Evolutionary conservation across 352 stramenopile genomes (phyloP), one percentile per base, ranked within the genome.

Genomic region (Phytophthora multivora): DNA sequence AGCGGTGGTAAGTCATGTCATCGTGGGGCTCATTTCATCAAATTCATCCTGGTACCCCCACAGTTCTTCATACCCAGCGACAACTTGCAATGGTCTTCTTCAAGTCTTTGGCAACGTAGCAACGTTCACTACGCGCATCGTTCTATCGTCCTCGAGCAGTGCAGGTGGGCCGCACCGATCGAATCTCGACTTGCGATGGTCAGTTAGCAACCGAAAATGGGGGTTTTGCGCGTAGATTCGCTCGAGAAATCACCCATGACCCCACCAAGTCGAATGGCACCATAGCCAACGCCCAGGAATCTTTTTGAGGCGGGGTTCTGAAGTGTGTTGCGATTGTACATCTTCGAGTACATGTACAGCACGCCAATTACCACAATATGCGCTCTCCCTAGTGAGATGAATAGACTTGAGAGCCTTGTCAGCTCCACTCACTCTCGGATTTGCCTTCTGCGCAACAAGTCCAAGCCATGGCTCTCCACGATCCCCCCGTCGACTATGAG

Each of bases 391-490:
- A 33, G 28, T 33, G 28, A 33, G 28, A 33, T 9, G 28, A 33
- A 33, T 33, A 33, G 28, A 33, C 28, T 33, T 9, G 28, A 13
- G 3, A 33, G 28, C 28, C 8, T 35, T 13, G n/a, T 51, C 45
- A 39, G 25, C 10, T 51, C 7, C 45, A 16, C n/a, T 57, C 56
- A 64, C 45, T 56, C 47, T 33, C 18, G 25, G 55, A 56, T 56
- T 56, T 63, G 45, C 40, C 26, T 50, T 36, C 26, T 43, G 19
- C 21, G 12, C 35, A 40, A n/a, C 52, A 61, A 15, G 19, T 50
- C 39, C 51, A 51, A 33, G 42, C 23, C 35, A 63, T 55, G 43
- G 4, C 18, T n/a, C 16, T 46, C n/a, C 33, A 63, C 54, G 45
- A 43, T 43, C 31, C 11, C 25, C 40, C 25, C 5, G 28, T 45